These are phyloP conservation scores for Plasmodium berghei DNA, from an alignment of 169 alveolate species.

Conservation along the genomic window DNA sequence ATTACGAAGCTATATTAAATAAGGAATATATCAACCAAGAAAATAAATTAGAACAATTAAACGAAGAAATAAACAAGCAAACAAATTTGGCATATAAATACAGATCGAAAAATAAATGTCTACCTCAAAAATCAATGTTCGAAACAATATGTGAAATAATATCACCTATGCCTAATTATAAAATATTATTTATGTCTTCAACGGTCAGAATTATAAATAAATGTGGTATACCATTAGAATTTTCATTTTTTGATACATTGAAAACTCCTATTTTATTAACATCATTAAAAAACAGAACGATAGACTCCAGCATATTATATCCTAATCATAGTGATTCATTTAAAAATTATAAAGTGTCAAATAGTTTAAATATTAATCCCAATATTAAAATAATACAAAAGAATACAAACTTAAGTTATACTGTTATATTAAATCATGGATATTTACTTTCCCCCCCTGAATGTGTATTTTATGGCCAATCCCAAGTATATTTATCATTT, in stretches of 20 bases:
- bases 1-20: conserved; percentile 1
- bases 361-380: conserved; percentile 69
- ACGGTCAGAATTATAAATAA: conserved; percentile 86
- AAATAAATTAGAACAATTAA: conserved; percentile 19
- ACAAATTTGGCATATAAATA: conserved; percentile 26
- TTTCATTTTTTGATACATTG: conserved; percentile 83
- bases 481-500: conserved; percentile 67
- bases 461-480: conserved; percentile 68
- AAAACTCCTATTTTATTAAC: conserved; percentile 82
- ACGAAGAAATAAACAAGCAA: conserved; percentile 52
- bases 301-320: conserved; percentile 77
- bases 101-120: conserved; percentile 31
- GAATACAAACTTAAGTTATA: conserved; percentile 61
- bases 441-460: conserved; percentile 77
- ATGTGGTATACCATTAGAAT: conserved; percentile 88
- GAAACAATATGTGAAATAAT: conserved; percentile 85
- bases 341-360: conserved; percentile 67
- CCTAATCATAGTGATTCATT: conserved; percentile 72
- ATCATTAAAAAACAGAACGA: conserved; percentile 79
- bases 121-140: conserved; percentile 50
- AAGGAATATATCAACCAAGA: conserved; percentile 15
- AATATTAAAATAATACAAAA: conserved; percentile 58
- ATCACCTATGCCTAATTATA: conserved; percentile 89
- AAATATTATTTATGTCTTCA: conserved; percentile 87
- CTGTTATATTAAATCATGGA: conserved; percentile 75